Conservation (phyloP, 768 basidiomycete species). For the Leccinum pellstonianum region DNA sequence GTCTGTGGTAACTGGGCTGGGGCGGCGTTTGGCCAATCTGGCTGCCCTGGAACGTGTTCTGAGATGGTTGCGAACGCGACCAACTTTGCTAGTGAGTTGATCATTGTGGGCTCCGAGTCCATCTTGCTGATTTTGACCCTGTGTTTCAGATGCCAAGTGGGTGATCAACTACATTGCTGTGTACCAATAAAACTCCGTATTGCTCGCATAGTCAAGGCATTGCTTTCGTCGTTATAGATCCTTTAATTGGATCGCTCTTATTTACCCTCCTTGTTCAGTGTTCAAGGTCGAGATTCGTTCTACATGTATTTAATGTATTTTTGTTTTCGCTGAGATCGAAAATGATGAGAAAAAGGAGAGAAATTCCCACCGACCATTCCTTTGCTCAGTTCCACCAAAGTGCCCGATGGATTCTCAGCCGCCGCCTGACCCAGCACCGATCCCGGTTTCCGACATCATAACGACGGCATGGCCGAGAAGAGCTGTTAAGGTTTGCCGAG, state of each 20-base stretch:
- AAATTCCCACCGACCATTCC: slow-evolving; percentile 31
- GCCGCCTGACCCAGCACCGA: slow-evolving; percentile 33
- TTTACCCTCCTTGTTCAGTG: slow-evolving; percentile 7
- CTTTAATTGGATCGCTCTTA: neutral
- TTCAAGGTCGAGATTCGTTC: slow-evolving; percentile 5
- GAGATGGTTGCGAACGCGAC: slow-evolving; percentile 51
- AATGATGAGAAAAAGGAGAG: slow-evolving; percentile 28
- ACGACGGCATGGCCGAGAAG: slow-evolving; percentile 50
- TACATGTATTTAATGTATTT: neutral
- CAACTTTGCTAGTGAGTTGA: slow-evolving; percentile 48
- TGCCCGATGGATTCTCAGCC: slow-evolving; percentile 36
- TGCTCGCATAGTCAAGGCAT: neutral
- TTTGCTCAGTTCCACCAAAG: slow-evolving; percentile 28
- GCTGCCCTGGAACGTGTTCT: slow-evolving; percentile 44
- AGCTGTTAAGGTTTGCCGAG: slow-evolving; percentile 45
- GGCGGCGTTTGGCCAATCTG: slow-evolving; percentile 25
- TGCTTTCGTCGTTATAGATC: neutral
- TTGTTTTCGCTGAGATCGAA: slow-evolving; percentile 11
- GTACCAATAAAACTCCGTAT: slow-evolving; percentile 35
- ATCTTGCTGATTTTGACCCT: neutral
- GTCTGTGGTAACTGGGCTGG: slow-evolving; percentile 35
- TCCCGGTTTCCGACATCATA: slow-evolving; percentile 54
- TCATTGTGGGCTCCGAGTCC: no score
- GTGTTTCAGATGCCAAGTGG: slow-evolving; percentile 50
- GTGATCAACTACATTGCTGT: slow-evolving; percentile 55